These are phyloP conservation scores for Berkeleyomyces basicola DNA, from an alignment of 2,329 filamentous ascomycete genomes.

Conservation along the genomic window DNA sequence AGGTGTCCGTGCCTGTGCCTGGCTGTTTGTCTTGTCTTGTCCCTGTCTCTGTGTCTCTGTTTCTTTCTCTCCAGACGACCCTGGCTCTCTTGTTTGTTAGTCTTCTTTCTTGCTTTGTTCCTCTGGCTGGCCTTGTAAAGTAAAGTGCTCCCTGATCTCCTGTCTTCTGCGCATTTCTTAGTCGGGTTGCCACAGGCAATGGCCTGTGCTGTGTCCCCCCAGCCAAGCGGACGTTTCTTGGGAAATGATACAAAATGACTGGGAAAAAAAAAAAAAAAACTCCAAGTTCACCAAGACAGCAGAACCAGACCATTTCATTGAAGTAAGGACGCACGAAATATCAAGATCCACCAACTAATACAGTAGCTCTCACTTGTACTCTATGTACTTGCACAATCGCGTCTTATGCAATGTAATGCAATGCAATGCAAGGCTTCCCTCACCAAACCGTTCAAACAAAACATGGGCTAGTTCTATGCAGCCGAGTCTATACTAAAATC, in stretches of 20 bases:
- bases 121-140: background rate
- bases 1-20: background rate
- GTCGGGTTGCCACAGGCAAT: slow-evolving; percentile 1
- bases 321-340: too few species aligned
- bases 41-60: background rate
- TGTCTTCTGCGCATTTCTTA: background rate
- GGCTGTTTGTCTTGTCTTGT: background rate
- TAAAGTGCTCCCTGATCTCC: too few species aligned
- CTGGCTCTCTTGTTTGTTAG: background rate
- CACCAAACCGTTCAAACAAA: background rate
- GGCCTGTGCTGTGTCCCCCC: background rate
- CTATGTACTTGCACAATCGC: background rate
- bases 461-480: background rate
- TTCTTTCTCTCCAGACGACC: background rate
- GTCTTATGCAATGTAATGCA: background rate
- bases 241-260: too few species aligned
- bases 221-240: too few species aligned
- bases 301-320: too few species aligned
- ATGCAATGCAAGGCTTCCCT: background rate
- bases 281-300: too few species aligned
- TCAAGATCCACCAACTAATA: background rate
- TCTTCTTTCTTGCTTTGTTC: background rate
- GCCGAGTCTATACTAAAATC: background rate
- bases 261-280: too few species aligned
- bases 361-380: background rate